Evolutionary conservation across 2,329 filamentous ascomycete species (phyloP), one percentile per base, ranked within the genome.

Genomic region (Leptodontidium sp.): DNA sequence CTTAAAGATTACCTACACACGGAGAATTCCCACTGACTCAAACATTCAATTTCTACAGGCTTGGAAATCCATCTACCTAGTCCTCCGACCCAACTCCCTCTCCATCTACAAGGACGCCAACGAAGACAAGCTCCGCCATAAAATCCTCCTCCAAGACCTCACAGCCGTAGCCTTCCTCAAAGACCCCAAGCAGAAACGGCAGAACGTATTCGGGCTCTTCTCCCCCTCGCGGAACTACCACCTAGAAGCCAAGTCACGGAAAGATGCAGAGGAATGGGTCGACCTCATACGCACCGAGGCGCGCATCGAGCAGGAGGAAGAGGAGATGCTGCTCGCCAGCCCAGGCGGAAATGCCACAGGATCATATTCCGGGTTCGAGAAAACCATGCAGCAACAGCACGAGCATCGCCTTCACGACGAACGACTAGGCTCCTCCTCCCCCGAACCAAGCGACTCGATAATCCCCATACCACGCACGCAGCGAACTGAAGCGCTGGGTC

Each of bases 21-120:
- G 47, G 49, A 35, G 21, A 55, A 45, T 61, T 24, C 64, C 63
- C 66, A 67, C 66, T 68, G 57, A 65, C 57, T 32, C 47, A 29
- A 55, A 53, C 59, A 50, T n/a, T 17, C 55, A 15, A 21, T 35
- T 11, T 40, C 55, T 24, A 52, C 58, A 97, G 89, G 90, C 92
- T 71, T 99, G 96, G 96, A 97, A 97, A 82, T 85, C 91, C 6
- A 89, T 94, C 70, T 96, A 92, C 81, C 85, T 98, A 52, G 96
- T 99, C 50, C 87, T 99, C 57, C 91, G 96, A 71, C 94, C 95
- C 0, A 97, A 96, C 75, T 88, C 93, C 24, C 87, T 99, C 43
- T 98, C 93, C 63, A 90, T 98, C 70, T 99, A 99, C 86, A 97
- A 95, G 81, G 92, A 95, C 78, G 89, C 93, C 75, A 92, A 94